These are phyloP conservation scores for Epichloe baconii DNA, from an alignment of 2,329 filamentous ascomycete genomes.

Conservation along the genomic window DNA sequence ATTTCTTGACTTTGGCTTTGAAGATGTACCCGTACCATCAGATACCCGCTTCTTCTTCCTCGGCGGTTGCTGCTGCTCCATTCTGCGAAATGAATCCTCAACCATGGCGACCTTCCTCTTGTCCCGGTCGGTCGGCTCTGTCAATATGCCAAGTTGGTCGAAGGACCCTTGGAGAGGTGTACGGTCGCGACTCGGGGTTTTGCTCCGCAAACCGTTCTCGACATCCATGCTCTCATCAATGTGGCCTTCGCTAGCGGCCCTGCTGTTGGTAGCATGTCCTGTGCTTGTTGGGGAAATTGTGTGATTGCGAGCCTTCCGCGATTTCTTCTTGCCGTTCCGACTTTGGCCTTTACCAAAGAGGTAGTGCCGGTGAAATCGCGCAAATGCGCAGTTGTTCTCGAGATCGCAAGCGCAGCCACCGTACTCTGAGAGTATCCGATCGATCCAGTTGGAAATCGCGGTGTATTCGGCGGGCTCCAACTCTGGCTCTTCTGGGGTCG, in stretches of 20 bases:
- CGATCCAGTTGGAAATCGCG: slow-evolving; percentile 50
- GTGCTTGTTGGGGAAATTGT: slow-evolving; percentile 50
- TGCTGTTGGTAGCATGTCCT: slow-evolving; percentile 48
- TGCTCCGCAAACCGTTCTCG: slow-evolving; percentile 42
- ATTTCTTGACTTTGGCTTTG: slow-evolving; percentile 27
- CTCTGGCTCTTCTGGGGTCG: slow-evolving; percentile 35
- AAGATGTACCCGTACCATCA: slow-evolving; percentile 31
- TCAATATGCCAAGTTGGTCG: slow-evolving; percentile 46
- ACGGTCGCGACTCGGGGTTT: slow-evolving; percentile 52
- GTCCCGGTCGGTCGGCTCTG: slow-evolving; percentile 51
- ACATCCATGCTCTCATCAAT: slow-evolving; percentile 41
- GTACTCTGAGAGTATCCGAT: slow-evolving; percentile 60
- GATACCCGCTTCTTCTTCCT: slow-evolving; percentile 51
- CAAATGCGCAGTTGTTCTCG: slow-evolving; percentile 49
- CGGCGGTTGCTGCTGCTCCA: slow-evolving; percentile 44
- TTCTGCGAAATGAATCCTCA: slow-evolving; percentile 48
- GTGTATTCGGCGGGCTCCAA: slow-evolving; percentile 48
- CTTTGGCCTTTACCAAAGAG: slow-evolving; percentile 30
- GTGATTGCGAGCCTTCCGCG: slow-evolving; percentile 40
- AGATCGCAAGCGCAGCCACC: slow-evolving; percentile 66
- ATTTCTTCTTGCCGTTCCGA: slow-evolving; percentile 34
- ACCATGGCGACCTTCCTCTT: slow-evolving; percentile 55
- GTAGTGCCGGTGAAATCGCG: slow-evolving; percentile 48
- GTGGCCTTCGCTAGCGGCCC: slow-evolving; percentile 49
- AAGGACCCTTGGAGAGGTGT: slow-evolving; percentile 50